Evolutionary conservation across 371 early-diverging fungal genomes (phyloP).

Genomic region (Fennellomyces sp.): DNA sequence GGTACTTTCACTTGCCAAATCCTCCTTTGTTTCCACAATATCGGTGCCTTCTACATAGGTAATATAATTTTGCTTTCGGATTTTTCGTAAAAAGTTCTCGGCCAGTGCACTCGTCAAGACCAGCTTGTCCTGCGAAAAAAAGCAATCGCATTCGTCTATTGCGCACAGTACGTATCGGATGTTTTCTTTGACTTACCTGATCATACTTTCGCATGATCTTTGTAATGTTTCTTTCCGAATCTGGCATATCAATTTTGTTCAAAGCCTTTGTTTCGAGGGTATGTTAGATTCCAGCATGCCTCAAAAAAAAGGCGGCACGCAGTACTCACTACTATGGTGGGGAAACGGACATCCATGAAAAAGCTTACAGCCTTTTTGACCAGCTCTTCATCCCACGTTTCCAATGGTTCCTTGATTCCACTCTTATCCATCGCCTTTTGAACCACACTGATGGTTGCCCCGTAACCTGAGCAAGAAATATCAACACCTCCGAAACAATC

Average conservation of each 20-base stretch:
- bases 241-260: conserved; percentile 84
- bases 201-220: conserved; percentile 72
- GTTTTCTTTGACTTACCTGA: conserved; percentile 25
- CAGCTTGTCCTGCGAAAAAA: conserved; percentile 55
- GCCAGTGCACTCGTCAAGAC: conserved; percentile 79
- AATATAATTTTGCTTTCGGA: conserved; percentile 71
- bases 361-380: conserved; percentile 60
- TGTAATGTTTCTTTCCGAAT: conserved; percentile 79
- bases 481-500: not conserved
- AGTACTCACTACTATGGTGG: conserved; percentile 63
- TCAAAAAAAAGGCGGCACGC: too few relatives aligned
- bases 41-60: conserved; percentile 71
- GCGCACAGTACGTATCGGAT: not conserved
- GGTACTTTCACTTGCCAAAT: conserved; percentile 29
- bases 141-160: not conserved
- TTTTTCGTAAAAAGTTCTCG: conserved; percentile 74
- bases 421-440: conserved; percentile 62
- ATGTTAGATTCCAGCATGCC: too few relatives aligned
- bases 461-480: conserved; percentile 61
- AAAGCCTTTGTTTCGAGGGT: conserved; percentile 51
- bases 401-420: conserved; percentile 52
- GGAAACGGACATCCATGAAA: conserved; percentile 79
- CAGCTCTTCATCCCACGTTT: conserved; percentile 64
- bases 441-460: conserved; percentile 54
- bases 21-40: conserved; percentile 60